Evolutionary conservation across 371 early-diverging fungal species (phyloP).

Genomic region (Mucor indicus): DNA sequence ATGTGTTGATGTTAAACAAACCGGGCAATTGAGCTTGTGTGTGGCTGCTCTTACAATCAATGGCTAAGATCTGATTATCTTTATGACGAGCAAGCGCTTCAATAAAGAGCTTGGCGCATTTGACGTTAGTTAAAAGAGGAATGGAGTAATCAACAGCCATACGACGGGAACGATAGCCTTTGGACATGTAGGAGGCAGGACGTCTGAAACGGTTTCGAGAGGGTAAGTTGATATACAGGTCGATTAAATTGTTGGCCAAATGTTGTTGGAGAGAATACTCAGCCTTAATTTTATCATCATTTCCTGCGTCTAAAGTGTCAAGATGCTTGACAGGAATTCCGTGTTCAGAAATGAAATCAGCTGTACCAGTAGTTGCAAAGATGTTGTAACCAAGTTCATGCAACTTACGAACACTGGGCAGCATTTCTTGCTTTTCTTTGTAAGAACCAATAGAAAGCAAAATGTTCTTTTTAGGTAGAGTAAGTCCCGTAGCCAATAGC

Average conservation of each 20-base stretch:
- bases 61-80: conserved; percentile 70
- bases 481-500: conserved; percentile 86
- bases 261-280: conserved; percentile 93
- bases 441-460: conserved; percentile 91
- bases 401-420: conserved; percentile 80
- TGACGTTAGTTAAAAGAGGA: conserved; percentile 96
- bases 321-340: conserved; percentile 86
- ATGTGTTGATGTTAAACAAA: conserved; percentile 76
- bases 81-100: conserved; percentile 86
- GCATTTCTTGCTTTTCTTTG: conserved; percentile 93
- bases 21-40: conserved; percentile 84
- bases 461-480: conserved; percentile 88
- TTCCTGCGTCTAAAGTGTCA: conserved; percentile 67
- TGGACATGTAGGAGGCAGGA: conserved; percentile 92
- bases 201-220: conserved; percentile 93
- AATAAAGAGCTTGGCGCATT: conserved; percentile 95
- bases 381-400: conserved; percentile 83
- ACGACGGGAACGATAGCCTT: conserved; percentile 92
- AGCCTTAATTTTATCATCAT: conserved; percentile 62
- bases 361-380: conserved; percentile 94
- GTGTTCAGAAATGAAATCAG: conserved; percentile 92
- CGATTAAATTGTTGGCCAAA: conserved; percentile 93
- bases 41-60: conserved; percentile 89
- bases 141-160: conserved; percentile 96
- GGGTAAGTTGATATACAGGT: conserved; percentile 96